Base-by-base conservation (phyloP, 2,329 filamentous ascomycete genomes). In the Xylariaceae sp. region DNA sequence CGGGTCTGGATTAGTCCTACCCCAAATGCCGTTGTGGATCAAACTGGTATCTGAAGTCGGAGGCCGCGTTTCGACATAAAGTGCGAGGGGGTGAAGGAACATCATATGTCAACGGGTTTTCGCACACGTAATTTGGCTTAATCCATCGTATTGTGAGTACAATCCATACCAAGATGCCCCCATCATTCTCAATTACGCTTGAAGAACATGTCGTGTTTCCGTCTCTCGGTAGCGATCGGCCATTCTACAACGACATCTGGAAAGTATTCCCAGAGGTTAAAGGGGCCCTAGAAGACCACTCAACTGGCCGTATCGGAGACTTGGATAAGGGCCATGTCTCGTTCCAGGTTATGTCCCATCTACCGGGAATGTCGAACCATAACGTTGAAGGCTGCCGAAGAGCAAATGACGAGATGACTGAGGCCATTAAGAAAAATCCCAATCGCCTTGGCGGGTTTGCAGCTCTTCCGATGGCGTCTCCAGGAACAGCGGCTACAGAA, bases 361-460 rank as follows among this genome's bases (percentile, higher is more conserved):
- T 59, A 2, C 63, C 67, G 0, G 66, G 65, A 4, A 40, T 48
- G n/a, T n/a, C 44, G 26, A 53, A 60, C 44, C 16, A 56, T 32
- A 50, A 52, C 12, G 52, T 59, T 3, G 56, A 61, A 4, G 41
- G 44, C 5, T 67, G 60, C 55, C 52, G 54, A 2, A 61, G 58
- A 3, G 61, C 62, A 3, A 70, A 70, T 42, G 56, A 69, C 37
- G 54, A 69, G 46, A 61, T 65, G 37, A 64, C 67, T 16, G 65
- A 61, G 2, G 67, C 67, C 1, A 59, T 70, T 9, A 61, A 60
- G 20, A 59, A 63, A 19, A 47, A 67, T 19, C 65, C 67, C 2
- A 50, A 41, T 32, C 68, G 70, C 1, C 60, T 74, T 19, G 69
- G 64, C 1, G 72, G 67, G 2, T 68, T 73, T 32, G 70, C 64